phyloP scores from a whole-genome alignment of 148 eudicot species.

The Rhododendron ferrugineum region DNA sequence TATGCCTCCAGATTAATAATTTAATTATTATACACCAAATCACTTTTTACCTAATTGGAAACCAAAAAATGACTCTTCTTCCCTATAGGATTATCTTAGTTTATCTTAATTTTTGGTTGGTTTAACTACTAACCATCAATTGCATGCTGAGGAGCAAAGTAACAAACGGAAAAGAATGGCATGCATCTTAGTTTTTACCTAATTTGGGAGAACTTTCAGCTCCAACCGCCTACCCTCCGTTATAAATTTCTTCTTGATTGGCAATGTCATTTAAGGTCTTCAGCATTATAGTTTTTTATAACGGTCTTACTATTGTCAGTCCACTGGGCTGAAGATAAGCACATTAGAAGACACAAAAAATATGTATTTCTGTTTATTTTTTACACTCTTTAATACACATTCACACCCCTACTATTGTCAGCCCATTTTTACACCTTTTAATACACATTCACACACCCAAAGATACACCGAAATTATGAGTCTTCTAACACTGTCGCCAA shows the following conservation, averaged over 20 bases:
- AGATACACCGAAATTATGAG: too few relatives aligned
- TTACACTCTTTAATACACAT: too few relatives aligned
- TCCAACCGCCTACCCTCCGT: background rate
- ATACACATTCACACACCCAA: too few relatives aligned
- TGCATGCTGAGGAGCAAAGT: background rate
- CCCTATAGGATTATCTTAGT: background rate
- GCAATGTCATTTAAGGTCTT: background rate
- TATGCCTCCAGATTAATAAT: background rate
- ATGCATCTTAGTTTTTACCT: background rate
- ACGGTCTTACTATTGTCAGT: too few relatives aligned
- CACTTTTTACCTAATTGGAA: slow-evolving; percentile 1
- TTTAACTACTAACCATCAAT: slow-evolving; percentile 5
- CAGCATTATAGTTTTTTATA: background rate
- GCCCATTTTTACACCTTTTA: too few relatives aligned
- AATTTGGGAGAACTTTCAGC: background rate
- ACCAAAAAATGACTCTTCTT: background rate
- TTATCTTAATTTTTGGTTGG: background rate
- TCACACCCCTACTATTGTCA: too few relatives aligned
- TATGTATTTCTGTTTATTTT: too few relatives aligned
- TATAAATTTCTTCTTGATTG: background rate
- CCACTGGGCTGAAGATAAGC: too few relatives aligned
- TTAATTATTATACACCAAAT: background rate
- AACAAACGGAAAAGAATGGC: background rate
- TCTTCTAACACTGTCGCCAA: too few relatives aligned
- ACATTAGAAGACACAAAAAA: too few relatives aligned